Evolutionary conservation across 768 basidiomycete species (phyloP).

Genomic region (Boletus subcaerulescens): DNA sequence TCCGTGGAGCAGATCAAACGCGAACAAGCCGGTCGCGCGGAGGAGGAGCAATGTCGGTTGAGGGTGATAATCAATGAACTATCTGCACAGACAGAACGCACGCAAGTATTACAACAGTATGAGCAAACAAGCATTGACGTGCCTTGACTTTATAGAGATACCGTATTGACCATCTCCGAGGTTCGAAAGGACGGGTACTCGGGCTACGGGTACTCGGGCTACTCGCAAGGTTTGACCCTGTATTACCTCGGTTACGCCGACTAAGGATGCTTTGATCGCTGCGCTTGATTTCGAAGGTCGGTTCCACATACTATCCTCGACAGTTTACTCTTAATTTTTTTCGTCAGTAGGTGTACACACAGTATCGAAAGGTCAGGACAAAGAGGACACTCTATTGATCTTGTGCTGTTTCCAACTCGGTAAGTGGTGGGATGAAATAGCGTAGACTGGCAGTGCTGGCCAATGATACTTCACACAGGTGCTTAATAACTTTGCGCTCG

Average conservation of each 20-base stretch:
- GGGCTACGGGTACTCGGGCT: no score
- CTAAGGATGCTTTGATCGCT: constrained; percentile 50
- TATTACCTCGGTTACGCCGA: constrained; percentile 48
- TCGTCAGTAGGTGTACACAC: constrained; percentile 46
- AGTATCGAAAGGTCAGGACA: constrained; percentile 62
- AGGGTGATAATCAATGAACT: constrained; percentile 15
- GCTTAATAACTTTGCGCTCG: constrained; percentile 61
- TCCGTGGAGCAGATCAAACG: background rate
- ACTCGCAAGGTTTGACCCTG: background rate
- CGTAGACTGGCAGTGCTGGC: background rate
- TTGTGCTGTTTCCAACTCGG: constrained; percentile 64
- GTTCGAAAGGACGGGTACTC: background rate
- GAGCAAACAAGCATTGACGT: background rate
- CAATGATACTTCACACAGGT: constrained; percentile 38
- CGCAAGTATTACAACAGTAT: background rate
- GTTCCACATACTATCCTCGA: background rate
- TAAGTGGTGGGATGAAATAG: constrained; percentile 22
- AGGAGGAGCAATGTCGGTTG: constrained; percentile 6
- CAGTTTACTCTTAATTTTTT: background rate
- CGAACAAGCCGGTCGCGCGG: background rate
- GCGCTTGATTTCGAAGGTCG: constrained; percentile 64
- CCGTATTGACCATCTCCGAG: constrained; percentile 7
- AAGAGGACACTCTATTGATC: constrained; percentile 59
- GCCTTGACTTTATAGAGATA: constrained; percentile 6
- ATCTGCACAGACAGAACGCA: background rate